These are phyloP conservation scores for Fragilariopsis cylindrus DNA, from an alignment of 108 stramenopile species.

Conservation along the genomic window DNA sequence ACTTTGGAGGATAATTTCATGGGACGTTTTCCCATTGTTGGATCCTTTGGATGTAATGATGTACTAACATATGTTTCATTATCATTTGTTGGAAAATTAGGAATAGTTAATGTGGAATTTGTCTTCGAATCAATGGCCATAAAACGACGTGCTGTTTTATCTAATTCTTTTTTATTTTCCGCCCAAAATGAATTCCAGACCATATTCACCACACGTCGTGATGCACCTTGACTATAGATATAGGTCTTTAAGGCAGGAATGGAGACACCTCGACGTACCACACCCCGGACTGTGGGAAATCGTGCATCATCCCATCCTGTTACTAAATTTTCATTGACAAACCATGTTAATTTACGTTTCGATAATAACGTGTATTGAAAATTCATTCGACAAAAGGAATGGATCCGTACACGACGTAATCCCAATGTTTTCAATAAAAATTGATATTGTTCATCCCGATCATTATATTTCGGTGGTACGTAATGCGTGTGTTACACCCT, in stretches of 20 bases:
- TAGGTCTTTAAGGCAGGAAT: constrained; percentile 86
- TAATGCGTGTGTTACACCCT: constrained; percentile 98
- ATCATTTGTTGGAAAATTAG: constrained; percentile 63
- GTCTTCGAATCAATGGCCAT: constrained; percentile 90
- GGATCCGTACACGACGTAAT: constrained; percentile 90
- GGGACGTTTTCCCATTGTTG: constrained; percentile 81
- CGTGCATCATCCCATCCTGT: constrained; percentile 97
- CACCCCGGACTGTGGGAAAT: constrained; percentile 97
- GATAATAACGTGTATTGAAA: constrained; percentile 95
- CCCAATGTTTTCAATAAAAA: constrained; percentile 88
- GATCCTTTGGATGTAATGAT: constrained; percentile 91
- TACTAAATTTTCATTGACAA: constrained; percentile 94
- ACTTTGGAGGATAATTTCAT: constrained; percentile 71
- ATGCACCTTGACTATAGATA: constrained; percentile 91
- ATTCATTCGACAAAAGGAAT: constrained; percentile 96
- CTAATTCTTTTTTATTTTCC: constrained; percentile 96
- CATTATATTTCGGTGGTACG: constrained; percentile 99
- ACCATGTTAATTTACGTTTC: constrained; percentile 98
- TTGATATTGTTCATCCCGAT: constrained; percentile 94
- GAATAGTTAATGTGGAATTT: constrained; percentile 68
- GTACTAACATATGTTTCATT: constrained; percentile 55
- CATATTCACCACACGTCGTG: constrained; percentile 92
- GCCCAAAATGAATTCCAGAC: constrained; percentile 99
- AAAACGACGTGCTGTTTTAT: constrained; percentile 88
- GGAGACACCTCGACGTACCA: constrained; percentile 91